Base-by-base conservation (phyloP, 371 early-diverging fungal species). In the Circinella minor region DNA sequence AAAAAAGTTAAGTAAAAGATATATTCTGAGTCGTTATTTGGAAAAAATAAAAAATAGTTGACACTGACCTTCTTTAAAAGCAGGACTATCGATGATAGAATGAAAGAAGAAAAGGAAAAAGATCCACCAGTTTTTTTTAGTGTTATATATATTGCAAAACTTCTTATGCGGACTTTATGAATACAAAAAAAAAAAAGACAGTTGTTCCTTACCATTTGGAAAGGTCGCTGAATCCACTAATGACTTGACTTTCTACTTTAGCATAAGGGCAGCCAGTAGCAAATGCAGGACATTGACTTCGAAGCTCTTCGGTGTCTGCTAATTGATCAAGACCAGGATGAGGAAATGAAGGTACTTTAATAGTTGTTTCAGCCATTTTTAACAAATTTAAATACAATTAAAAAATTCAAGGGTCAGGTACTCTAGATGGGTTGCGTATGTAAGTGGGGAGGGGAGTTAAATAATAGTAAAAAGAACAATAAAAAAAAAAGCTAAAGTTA, bases 201-300 rank as follows among this genome's bases (percentile, higher is more conserved):
- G 17, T 18, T 2, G 1, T 69, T 20, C 39, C 43, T 74, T 79
- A 83, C 84, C 84, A 83, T 66, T 80, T 78, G 27, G 78, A 79
- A 17, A 81, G 67, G 47, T 83, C 84, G 38, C 74, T 78, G 55
- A 74, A 71, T 27, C 69, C 75, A 17, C 72, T 77, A 60, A 77
- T 74, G 55, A 73, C 63, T 55, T 77, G 70, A 11, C 70, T 74
- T 55, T 83, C 76, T 4, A 81, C 54, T 14, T 72, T 75, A 37
- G 85, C 82, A 60, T 82, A 84, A 57, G 85, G 85, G 57, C 85
- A 84, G 10, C 85, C 85, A 7, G 77, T 61, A 63, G 77, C 73
- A 68, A 84, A 84, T 38, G 85, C 85, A 71, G 85, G 85, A 18
- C 85, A 84, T 60, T 79, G 71, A 15, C 77, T 76, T 57, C 81